Evolutionary conservation across 2,329 filamentous ascomycete genomes (phyloP).

Genomic region (Plenodomus lindquistii): DNA sequence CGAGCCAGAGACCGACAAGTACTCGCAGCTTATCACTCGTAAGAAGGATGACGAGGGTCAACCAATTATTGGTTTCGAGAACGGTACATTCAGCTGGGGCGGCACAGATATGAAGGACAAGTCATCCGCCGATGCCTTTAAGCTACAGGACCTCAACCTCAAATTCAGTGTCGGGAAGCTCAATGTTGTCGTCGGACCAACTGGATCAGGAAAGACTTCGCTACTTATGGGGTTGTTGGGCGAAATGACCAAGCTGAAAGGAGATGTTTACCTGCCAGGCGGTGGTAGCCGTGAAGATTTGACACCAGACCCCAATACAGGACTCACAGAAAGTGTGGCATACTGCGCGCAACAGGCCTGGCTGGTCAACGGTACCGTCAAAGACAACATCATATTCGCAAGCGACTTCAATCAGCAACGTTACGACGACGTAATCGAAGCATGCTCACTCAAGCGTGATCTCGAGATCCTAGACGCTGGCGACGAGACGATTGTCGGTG

Average conservation of each 20-base stretch:
- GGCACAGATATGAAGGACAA: constrained; percentile 58
- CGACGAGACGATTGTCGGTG: constrained; percentile 90
- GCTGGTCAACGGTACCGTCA: constrained; percentile 94
- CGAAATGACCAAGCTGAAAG: constrained; percentile 87
- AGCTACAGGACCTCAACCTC: constrained; percentile 80
- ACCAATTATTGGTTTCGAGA: constrained; percentile 79
- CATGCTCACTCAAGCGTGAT: constrained; percentile 89
- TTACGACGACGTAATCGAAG: constrained; percentile 85
- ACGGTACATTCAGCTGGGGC: constrained; percentile 90
- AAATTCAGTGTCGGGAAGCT: constrained; percentile 83
- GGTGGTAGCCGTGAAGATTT: constrained; percentile 85
- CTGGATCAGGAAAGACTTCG: constrained; percentile 93
- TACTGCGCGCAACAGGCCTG: constrained; percentile 97
- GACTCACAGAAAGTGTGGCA: constrained; percentile 86
- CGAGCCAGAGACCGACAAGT: constrained; percentile 96
- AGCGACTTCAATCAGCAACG: constrained; percentile 77
- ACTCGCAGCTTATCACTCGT: constrained; percentile 75
- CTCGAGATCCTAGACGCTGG: constrained; percentile 89
- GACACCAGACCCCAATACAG: constrained; percentile 77
- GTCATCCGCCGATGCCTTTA: constrained; percentile 67
- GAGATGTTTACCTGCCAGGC: constrained; percentile 82
- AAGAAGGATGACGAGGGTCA: constrained; percentile 70
- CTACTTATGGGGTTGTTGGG: constrained; percentile 93
- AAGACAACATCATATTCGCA: constrained; percentile 93
- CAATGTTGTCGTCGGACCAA: constrained; percentile 91